Conservation (phyloP, 768 basidiomycete genomes). For the Symmetrospora coprosmae region DNA sequence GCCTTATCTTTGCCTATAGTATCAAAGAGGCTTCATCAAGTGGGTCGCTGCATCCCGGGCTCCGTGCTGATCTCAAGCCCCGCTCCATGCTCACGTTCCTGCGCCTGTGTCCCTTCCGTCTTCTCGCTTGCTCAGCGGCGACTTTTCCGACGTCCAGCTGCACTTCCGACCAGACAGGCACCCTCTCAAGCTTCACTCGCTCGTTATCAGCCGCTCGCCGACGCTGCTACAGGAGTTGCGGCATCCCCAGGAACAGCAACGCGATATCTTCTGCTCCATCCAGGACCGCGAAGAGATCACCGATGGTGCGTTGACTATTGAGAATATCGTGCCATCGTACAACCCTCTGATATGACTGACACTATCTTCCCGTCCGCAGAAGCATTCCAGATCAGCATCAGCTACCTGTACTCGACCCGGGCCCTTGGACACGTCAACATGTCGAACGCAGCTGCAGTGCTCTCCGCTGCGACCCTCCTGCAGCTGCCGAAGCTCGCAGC, state of each 20-base stretch:
- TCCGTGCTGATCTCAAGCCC: no score
- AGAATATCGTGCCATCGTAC: no score
- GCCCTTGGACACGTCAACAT: background rate
- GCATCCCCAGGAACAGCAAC: constrained; percentile 5
- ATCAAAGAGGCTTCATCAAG: constrained; percentile 19
- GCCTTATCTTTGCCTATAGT: background rate
- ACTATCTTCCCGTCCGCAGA: background rate
- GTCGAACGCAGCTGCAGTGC: constrained; percentile 11
- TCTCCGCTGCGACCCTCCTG: constrained; percentile 9
- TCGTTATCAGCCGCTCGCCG: constrained; percentile 12
- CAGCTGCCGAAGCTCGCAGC: constrained; percentile 19
- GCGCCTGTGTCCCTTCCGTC: background rate
- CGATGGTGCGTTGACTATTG: no score
- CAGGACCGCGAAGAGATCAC: constrained; percentile 17
- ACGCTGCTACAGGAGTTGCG: background rate
- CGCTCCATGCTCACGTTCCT: no score
- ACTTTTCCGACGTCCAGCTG: constrained; percentile 13
- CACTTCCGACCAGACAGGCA: constrained; percentile 18
- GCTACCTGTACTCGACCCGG: constrained; percentile 18
- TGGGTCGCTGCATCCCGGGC: background rate
- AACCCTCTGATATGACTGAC: no score
- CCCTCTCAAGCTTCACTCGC: constrained; percentile 14
- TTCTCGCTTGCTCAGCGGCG: background rate
- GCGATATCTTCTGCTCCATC: constrained; percentile 6
- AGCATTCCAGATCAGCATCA: constrained; percentile 12